Conservation (phyloP, 148 eudicot species). For the Amaranthus palmeri region DNA sequence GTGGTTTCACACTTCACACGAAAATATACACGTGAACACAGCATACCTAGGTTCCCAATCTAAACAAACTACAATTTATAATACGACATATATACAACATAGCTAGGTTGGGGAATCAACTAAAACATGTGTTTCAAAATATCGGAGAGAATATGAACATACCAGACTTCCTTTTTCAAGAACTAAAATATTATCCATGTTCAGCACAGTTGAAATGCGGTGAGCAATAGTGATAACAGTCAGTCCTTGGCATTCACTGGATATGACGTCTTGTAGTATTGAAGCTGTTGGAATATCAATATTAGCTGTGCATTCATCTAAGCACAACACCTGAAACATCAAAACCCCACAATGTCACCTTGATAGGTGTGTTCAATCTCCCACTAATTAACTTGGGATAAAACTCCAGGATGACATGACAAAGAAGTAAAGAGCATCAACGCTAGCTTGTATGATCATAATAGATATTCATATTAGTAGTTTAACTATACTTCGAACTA, state of each 20-base stretch:
- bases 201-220: conserved; percentile 79
- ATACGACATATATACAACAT: background rate
- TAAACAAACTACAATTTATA: too few relatives aligned
- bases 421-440: background rate
- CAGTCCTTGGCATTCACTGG: conserved; percentile 73
- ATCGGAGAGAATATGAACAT: conserved; percentile 14
- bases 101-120: background rate
- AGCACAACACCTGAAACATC: conserved; percentile 64
- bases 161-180: conserved; percentile 92
- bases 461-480: background rate
- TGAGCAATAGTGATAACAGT: conserved; percentile 94
- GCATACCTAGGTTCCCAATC: too few relatives aligned
- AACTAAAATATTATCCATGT: conserved; percentile 77
- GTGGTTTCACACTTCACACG: too few relatives aligned
- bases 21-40: too few relatives aligned
- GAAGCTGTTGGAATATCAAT: conserved; percentile 80
- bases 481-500: background rate
- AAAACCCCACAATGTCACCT: background rate
- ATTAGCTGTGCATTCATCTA: conserved; percentile 98
- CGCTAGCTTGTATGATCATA: background rate
- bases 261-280: conserved; percentile 61
- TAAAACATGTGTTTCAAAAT: too few relatives aligned
- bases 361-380: background rate
- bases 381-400: background rate
- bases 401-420: background rate